Evolutionary conservation across 2,329 filamentous ascomycete species (phyloP), one percentile per base, ranked within the genome.

Genomic region (Nemania sp.): DNA sequence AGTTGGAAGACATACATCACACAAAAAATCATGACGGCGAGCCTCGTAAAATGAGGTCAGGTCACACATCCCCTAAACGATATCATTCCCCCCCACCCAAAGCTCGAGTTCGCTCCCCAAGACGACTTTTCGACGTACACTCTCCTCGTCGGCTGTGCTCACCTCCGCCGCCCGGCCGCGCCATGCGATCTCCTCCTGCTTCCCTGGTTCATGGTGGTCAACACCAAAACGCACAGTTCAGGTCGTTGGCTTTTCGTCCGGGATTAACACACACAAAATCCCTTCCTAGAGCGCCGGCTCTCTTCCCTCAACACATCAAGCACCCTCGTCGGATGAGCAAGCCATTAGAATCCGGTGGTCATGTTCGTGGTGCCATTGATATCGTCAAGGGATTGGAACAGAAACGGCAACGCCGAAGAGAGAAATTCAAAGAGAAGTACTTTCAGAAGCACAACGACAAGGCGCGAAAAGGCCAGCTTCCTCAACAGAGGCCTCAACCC

Each of bases 361-460:
- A 95, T 65, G 85, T 91, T 10, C 90, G 95, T 64, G 92, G 92
- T n/a, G 93, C 95, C 37, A 96, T 99, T 67, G 95, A 98, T 76
- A 99, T 97, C 63, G 91, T 97, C 76, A 96, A 97, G 75, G 95
- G 95, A 9, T 84, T 99, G 1, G 95, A 99, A 79, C 89, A 91
- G 77, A 98, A 97, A 80, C 89, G 93, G 25, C 91, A 95, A 78
- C 88, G 95, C 66, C 90, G 95, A 68, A 92, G 90, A 78, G 93
- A 98, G 77, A 97, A 97, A 77, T 90, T 92, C 71, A 69, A 72
- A 54, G 73, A 74, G 57, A 90, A 91, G 73, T 85, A 89, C 67
- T 89, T 91, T 73, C 89, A 93, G 70, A 95, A 96, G 75, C 90
- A 94, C 72, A 96, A 91, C 79, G 89, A 92, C 73, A 91, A 92